Conservation (phyloP, 2,329 filamentous ascomycete genomes). For the Penicillium crustosum region DNA sequence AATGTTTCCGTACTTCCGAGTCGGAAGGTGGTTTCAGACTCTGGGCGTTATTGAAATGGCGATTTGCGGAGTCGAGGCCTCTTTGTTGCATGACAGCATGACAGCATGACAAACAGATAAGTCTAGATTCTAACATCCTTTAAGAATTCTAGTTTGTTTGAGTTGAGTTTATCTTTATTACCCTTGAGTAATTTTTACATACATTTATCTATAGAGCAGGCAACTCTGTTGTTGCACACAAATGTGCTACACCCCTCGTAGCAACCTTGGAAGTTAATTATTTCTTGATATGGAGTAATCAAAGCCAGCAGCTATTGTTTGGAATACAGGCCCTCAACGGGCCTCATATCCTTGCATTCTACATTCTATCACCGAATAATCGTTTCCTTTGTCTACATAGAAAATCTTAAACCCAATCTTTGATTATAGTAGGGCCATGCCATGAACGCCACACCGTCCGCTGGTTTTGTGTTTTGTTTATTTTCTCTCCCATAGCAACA, state of each 20-base stretch:
- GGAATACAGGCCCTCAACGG: background rate
- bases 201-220: background rate
- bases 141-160: too few relatives aligned
- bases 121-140: background rate
- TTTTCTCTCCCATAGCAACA: too few relatives aligned
- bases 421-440: background rate
- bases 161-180: background rate
- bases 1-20: background rate
- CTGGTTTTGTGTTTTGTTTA: too few relatives aligned
- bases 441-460: background rate
- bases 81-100: background rate
- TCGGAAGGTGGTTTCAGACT: slow-evolving; percentile 1
- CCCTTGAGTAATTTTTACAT: background rate
- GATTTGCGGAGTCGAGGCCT: slow-evolving; percentile 3
- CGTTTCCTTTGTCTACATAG: background rate
- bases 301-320: background rate
- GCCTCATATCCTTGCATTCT: background rate
- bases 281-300: background rate
- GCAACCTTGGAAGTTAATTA: too few relatives aligned
- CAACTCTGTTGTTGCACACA: too few relatives aligned
- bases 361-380: too few relatives aligned
- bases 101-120: background rate
- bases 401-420: background rate
- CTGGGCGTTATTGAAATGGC: background rate
- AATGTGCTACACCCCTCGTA: too few relatives aligned